These are phyloP conservation scores for Naganishia sp. DNA, from an alignment of 1,284 basidiomycete genomes.

Conservation along the genomic window DNA sequence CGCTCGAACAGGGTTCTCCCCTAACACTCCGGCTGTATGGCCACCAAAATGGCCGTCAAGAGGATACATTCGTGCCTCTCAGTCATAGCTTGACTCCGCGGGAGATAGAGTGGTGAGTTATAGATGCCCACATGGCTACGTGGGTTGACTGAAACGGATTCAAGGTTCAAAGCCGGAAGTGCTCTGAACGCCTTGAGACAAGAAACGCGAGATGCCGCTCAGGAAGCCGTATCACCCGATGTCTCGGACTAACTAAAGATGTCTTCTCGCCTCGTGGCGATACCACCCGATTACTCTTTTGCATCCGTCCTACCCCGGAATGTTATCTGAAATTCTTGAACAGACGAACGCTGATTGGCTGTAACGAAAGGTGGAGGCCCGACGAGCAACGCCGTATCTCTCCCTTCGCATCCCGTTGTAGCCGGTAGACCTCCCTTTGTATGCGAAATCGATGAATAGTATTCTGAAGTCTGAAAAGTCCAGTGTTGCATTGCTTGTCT, in stretches of 20 bases:
- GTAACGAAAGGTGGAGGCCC: neutral
- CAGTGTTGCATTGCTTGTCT: neutral
- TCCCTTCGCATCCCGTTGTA: neutral
- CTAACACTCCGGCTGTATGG: neutral
- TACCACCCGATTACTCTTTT: neutral
- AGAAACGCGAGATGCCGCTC: no score
- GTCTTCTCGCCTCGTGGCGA: no score
- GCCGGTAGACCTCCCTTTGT: neutral
- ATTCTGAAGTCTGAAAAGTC: no score
- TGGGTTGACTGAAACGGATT: neutral
- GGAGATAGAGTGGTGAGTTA: constrained; percentile 18
- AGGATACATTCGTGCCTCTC: neutral
- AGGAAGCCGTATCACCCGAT: no score
- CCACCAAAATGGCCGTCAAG: neutral
- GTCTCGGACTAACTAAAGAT: no score
- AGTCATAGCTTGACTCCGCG: constrained; percentile 12
- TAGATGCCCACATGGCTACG: neutral
- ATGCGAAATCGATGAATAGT: no score
- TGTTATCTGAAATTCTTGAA: constrained; percentile 5
- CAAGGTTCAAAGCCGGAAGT: constrained; percentile 25
- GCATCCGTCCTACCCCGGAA: constrained; percentile 2
- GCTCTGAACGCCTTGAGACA: constrained; percentile 20
- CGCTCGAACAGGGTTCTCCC: constrained; percentile 6
- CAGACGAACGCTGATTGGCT: neutral
- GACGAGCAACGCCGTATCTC: neutral